Percentiles rank a stretch among this genome's conserved stretches.
Evolutionary conservation across 306 rosid genomes (phyloP).

Genomic region (Dalbergia cultrata): DNA sequence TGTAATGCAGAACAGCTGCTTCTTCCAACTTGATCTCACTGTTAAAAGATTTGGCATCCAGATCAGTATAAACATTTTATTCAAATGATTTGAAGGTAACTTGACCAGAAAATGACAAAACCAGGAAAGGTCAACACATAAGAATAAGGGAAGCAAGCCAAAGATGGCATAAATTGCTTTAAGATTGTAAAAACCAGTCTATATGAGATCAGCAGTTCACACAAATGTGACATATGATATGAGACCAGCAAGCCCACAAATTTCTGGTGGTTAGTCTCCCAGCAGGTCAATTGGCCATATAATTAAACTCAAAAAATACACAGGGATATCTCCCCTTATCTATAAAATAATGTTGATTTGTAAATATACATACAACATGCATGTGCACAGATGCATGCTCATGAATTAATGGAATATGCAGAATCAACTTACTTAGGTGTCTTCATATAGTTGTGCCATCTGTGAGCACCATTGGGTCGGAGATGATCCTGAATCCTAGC

Average conservation of each 20-base stretch:
- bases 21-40: constrained; percentile 66
- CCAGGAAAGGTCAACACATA: background rate
- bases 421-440: constrained; percentile 74
- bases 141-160: constrained; percentile 1
- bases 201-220: constrained; percentile 33
- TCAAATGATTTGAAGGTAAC: constrained; percentile 25
- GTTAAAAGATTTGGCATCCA: constrained; percentile 35
- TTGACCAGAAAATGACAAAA: constrained; percentile 28
- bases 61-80: constrained; percentile 16
- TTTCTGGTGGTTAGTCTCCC: constrained; percentile 34
- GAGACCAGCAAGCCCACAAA: constrained; percentile 40
- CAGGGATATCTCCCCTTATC: constrained; percentile 19
- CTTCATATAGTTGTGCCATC: constrained; percentile 99
- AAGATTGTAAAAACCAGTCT: constrained; percentile 15
- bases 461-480: constrained; percentile 98
- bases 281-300: background rate
- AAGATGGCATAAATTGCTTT: constrained; percentile 27
- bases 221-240: constrained; percentile 2
- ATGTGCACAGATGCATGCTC: constrained; percentile 23
- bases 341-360: constrained; percentile 9
- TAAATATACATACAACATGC: constrained; percentile 9
- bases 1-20: constrained; percentile 71
- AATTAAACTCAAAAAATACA: constrained; percentile 32
- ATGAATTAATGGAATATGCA: constrained; percentile 38
- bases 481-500: constrained; percentile 97